phyloP scores from a whole-genome alignment of 1,284 basidiomycete genomes.

The Ustilago cynodontis region DNA sequence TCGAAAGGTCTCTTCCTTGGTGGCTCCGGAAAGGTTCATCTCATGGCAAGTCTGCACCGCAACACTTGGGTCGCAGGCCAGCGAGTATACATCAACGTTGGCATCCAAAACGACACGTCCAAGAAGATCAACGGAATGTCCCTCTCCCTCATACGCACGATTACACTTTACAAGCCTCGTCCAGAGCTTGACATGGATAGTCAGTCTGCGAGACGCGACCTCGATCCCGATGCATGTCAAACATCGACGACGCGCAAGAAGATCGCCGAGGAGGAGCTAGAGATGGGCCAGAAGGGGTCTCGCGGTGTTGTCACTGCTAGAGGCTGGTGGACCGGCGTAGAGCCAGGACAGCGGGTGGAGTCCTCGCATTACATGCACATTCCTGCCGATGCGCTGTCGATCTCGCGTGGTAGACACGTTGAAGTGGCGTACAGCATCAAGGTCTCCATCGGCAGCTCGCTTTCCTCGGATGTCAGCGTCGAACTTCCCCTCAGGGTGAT shows the following conservation, averaged over 20 bases:
- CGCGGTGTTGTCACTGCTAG: constrained; percentile 59
- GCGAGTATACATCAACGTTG: constrained; percentile 79
- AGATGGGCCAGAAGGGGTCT: constrained; percentile 64
- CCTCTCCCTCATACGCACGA: constrained; percentile 80
- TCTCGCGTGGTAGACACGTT: constrained; percentile 80
- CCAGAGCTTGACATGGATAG: constrained; percentile 71
- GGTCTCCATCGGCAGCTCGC: constrained; percentile 78
- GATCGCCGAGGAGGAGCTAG: constrained; percentile 61
- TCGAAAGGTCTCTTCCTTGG: constrained; percentile 77
- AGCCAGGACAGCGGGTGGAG: constrained; percentile 53
- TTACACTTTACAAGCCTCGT: constrained; percentile 78
- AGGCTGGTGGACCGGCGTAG: constrained; percentile 68
- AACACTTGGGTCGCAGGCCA: constrained; percentile 88
- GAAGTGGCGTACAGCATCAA: constrained; percentile 84
- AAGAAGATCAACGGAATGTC: constrained; percentile 75
- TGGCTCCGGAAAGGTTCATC: constrained; percentile 77
- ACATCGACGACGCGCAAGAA: constrained; percentile 64
- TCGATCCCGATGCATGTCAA: constrained; percentile 61
- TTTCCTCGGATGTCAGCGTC: constrained; percentile 78
- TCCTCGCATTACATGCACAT: constrained; percentile 64
- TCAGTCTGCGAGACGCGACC: constrained; percentile 35
- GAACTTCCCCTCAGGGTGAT: constrained; percentile 80
- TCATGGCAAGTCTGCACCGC: constrained; percentile 81
- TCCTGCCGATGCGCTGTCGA: constrained; percentile 79
- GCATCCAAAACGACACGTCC: constrained; percentile 78